Base-by-base conservation (phyloP, 495 filamentous ascomycete species). In the Hypoxylon crocopeplum region DNA sequence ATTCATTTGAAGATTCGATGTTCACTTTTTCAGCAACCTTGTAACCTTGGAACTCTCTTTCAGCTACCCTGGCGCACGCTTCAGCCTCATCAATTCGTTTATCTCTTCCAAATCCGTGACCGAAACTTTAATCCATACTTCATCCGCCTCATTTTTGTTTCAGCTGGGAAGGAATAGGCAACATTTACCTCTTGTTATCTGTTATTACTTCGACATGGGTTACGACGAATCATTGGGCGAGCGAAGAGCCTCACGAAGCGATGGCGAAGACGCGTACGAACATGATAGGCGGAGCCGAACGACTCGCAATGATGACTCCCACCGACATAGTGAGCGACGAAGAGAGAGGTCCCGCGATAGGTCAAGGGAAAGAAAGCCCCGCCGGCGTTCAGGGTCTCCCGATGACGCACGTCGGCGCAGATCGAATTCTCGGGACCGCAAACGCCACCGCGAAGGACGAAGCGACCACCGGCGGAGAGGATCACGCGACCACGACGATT, bases 311-410 rank as follows among this genome's bases (percentile, higher is more conserved):
- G 53, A 66, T 24, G 66, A 72, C 12, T n/a, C 46, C 1, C 44
- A 66, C 15, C 62, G 66, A 44, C 52, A 49, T 45, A 54, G 40
- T 20, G 58, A 27, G 8, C 62, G 65, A 20, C 56, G 46, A 37
- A 63, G 60, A 40, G 50, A 64, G 0, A 64, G 67, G 16, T 56
- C 64, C 27, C 58, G 54, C 16, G 59, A 70, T 42, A 44, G 53
- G 22, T 76, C 73, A 21, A 53, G 65, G 38, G 66, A 69, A 12
- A 64, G 61, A 50, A 63, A 59, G 37, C 62, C 59, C 19, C 62
- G 57, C 32, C 57, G 71, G 32, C 73, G 75, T 20, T 79, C 77
- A 10, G 66, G 64, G 45, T 73, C 74, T 12, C 75, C 75, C 13
- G 58, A 64, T 17, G 59, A 65, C 19, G 50, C 62, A 46, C 57